Evolutionary conservation across 164 flowering plant species (phyloP).

Genomic region (Chimonanthus salicifolius): DNA sequence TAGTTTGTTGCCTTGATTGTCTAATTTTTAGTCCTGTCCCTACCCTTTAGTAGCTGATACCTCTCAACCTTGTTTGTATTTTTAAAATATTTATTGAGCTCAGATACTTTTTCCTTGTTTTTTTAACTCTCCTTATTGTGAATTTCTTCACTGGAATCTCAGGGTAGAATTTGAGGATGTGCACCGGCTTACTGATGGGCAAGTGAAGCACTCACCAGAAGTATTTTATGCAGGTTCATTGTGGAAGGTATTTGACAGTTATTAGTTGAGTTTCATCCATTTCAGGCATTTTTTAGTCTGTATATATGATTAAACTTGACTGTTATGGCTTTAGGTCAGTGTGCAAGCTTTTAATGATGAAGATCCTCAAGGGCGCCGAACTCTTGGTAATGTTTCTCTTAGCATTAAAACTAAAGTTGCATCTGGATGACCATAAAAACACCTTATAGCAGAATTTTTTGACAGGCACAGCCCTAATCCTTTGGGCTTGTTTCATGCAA

Average conservation of each 20-base stretch:
- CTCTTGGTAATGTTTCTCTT: constrained; percentile 64
- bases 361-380: constrained; percentile 98
- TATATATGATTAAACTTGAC: background rate
- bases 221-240: constrained; percentile 94
- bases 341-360: constrained; percentile 98
- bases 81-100: background rate
- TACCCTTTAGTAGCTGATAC: background rate
- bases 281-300: background rate
- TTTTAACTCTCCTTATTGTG: background rate
- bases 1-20: background rate
- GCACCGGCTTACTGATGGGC: constrained; percentile 88
- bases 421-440: background rate
- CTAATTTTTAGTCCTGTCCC: background rate
- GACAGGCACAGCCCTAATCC: too few species aligned
- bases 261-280: background rate
- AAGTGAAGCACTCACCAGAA: constrained; percentile 95
- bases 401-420: background rate
- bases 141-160: constrained; percentile 3
- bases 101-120: background rate
- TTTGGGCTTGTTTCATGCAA: too few species aligned
- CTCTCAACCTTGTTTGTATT: background rate
- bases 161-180: constrained; percentile 97
- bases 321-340: constrained; percentile 52
- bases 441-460: background rate
- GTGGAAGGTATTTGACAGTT: constrained; percentile 68